phyloP scores from a whole-genome alignment of 2,329 filamentous ascomycete genomes.

The Eutypella sp. region DNA sequence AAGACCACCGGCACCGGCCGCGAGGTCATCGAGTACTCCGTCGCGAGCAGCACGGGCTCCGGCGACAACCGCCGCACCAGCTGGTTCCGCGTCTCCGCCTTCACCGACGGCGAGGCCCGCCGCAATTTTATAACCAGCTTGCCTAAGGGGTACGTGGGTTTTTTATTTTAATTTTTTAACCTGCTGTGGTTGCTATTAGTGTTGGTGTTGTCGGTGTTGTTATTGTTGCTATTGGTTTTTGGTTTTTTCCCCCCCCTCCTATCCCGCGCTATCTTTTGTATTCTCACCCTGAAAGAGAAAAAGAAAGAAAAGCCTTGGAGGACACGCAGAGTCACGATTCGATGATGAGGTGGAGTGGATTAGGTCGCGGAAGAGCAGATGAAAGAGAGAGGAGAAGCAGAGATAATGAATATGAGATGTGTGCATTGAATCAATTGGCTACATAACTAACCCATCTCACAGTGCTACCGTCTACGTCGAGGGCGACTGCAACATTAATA shows the following conservation, averaged over 20 bases:
- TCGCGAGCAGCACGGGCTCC: slow-evolving; percentile 65
- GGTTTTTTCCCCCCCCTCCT: no score
- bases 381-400: not conserved
- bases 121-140: slow-evolving; percentile 69
- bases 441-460: slow-evolving; percentile 6
- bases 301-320: no score
- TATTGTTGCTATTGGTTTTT: no score
- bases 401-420: no score
- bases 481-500: slow-evolving; percentile 67
- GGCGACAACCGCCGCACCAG: slow-evolving; percentile 70
- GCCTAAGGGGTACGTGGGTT: slow-evolving; percentile 72
- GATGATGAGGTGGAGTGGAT: no score
- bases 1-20: slow-evolving; percentile 63
- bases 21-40: slow-evolving; percentile 70
- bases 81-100: slow-evolving; percentile 80
- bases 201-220: no score
- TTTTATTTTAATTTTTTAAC: slow-evolving; percentile 5
- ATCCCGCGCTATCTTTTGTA: no score
- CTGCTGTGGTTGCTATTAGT: no score
- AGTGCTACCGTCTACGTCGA: slow-evolving; percentile 80
- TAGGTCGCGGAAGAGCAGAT: no score
- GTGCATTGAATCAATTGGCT: no score
- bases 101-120: slow-evolving; percentile 60
- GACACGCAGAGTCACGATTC: no score
- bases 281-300: no score